phyloP scores from a whole-genome alignment of 2,329 filamentous ascomycete species.

The Periconia macrospinosa region DNA sequence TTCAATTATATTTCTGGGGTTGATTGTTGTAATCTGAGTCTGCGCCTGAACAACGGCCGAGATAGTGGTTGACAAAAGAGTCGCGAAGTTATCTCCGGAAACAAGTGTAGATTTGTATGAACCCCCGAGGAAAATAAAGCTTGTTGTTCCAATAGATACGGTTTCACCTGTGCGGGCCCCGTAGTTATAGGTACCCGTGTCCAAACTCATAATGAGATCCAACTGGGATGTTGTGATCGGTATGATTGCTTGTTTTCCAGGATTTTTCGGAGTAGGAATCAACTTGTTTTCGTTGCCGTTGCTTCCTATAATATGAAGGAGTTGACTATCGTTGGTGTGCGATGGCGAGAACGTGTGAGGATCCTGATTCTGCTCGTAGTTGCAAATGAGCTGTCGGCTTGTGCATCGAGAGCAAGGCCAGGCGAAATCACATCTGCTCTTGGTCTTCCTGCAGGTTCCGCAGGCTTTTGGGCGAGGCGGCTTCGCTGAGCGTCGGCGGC shows the following conservation, averaged over 20 bases:
- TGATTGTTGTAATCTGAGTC: neutral
- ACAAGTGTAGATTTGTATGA: neutral
- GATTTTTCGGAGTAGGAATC: too few relatives aligned
- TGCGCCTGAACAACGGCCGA: neutral
- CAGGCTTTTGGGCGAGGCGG: neutral
- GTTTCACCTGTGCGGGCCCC: neutral
- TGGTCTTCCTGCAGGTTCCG: neutral
- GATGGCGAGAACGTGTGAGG: neutral
- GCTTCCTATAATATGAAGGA: neutral
- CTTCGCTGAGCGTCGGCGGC: neutral
- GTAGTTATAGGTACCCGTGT: neutral
- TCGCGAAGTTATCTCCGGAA: neutral
- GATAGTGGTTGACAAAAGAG: neutral
- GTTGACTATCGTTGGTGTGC: neutral
- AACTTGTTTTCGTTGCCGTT: neutral
- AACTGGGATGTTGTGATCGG: neutral
- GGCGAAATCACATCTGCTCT: neutral
- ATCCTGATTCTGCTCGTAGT: neutral
- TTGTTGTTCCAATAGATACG: neutral
- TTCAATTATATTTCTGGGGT: too few relatives aligned
- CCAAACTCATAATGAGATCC: neutral
- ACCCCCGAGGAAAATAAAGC: neutral
- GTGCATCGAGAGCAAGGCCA: constrained; percentile 1
- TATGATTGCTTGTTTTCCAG: neutral
- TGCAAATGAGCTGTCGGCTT: neutral